These are phyloP conservation scores for Cyberlindnera meyerae DNA, from an alignment of 805 yeast genomes.

Conservation along the genomic window DNA sequence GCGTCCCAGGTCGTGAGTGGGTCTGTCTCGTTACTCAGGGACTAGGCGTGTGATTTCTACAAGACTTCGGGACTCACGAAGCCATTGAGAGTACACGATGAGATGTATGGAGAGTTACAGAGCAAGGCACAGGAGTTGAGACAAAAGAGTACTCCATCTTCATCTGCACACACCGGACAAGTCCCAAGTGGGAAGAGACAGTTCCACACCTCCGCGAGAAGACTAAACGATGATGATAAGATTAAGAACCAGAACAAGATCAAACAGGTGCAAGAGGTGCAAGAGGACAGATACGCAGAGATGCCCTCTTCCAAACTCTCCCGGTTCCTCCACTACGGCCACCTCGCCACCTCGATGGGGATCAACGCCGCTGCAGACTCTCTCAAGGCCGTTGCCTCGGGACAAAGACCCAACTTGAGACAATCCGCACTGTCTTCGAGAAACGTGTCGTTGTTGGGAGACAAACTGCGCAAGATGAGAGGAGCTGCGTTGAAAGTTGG, in stretches of 20 bases:
- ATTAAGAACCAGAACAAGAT: neutral
- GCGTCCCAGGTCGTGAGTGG: constrained; percentile 16
- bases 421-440: constrained; percentile 68
- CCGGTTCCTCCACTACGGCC: constrained; percentile 87
- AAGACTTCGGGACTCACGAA: constrained; percentile 21
- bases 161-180: no score
- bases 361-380: constrained; percentile 78
- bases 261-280: constrained; percentile 23
- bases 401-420: constrained; percentile 46
- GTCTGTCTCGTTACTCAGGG: constrained; percentile 7
- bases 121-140: constrained; percentile 9
- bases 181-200: no score
- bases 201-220: no score
- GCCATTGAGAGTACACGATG: constrained; percentile 22
- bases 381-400: constrained; percentile 58
- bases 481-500: constrained; percentile 99
- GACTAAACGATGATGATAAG: no score
- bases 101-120: constrained; percentile 20
- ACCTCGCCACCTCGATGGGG: constrained; percentile 88
- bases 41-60: constrained; percentile 17
- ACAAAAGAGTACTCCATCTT: neutral
- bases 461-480: constrained; percentile 87
- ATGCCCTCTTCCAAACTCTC: constrained; percentile 88
- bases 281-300: constrained; percentile 53
- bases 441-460: constrained; percentile 84